phyloP scores from a whole-genome alignment of 1,284 basidiomycete species.

The Quambalaria eucalypti region DNA sequence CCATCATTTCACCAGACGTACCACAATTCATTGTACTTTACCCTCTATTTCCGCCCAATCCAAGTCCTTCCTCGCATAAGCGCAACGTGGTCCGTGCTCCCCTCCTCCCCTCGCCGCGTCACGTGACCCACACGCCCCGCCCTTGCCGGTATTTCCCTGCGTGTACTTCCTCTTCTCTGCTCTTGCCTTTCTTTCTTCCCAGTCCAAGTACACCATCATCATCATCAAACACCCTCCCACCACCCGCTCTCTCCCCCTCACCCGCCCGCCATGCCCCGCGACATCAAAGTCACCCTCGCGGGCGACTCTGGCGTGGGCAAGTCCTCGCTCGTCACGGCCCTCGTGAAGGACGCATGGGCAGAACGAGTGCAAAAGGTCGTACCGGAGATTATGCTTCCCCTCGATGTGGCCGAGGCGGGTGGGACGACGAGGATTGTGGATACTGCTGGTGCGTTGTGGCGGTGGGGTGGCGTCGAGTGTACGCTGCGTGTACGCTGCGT shows the following conservation, averaged over 20 bases:
- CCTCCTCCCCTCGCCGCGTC: too few relatives aligned
- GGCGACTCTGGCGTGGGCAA: constrained; percentile 66
- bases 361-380: constrained; percentile 60
- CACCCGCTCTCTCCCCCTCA: neutral
- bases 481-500: neutral
- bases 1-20: too few relatives aligned
- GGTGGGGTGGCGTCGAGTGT: neutral
- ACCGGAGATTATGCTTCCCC: constrained; percentile 40
- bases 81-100: too few relatives aligned
- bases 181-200: too few relatives aligned
- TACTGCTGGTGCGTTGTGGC: constrained; percentile 15
- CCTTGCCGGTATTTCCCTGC: too few relatives aligned
- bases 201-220: too few relatives aligned
- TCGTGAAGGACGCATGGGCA: constrained; percentile 79
- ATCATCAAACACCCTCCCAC: too few relatives aligned
- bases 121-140: too few relatives aligned
- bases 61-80: too few relatives aligned
- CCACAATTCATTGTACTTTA: too few relatives aligned
- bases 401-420: constrained; percentile 42
- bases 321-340: constrained; percentile 38
- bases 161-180: too few relatives aligned
- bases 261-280: constrained; percentile 59
- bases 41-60: too few relatives aligned
- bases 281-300: constrained; percentile 84
- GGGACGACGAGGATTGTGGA: constrained; percentile 45